Percentiles rank a stretch among this genome's conserved stretches.
Conservation (phyloP, 495 filamentous ascomycete species). For the Podospora pseudocomata region DNA sequence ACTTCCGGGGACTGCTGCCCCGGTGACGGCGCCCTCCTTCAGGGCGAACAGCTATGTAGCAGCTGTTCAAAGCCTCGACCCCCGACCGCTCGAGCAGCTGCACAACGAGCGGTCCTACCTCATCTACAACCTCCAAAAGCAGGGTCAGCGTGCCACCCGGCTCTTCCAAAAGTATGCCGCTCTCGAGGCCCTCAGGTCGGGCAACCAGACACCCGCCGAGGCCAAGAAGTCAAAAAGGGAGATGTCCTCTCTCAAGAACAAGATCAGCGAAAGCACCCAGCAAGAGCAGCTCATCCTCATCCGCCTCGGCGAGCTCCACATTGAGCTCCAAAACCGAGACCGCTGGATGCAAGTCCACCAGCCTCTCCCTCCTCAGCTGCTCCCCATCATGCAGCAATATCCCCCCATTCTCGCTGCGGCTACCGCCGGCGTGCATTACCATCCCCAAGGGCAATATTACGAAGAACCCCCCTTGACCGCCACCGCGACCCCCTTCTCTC, state of each 20-base stretch:
- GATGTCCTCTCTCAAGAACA: conserved; percentile 15
- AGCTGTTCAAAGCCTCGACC: conserved; percentile 21
- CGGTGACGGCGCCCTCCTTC: neutral
- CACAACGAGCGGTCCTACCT: conserved; percentile 42
- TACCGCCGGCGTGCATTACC: neutral
- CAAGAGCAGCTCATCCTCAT: conserved; percentile 40
- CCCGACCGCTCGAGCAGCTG: conserved; percentile 36
- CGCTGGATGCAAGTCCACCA: conserved; percentile 34
- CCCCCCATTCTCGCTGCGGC: neutral
- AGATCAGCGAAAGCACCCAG: conserved; percentile 35
- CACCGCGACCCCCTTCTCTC: neutral
- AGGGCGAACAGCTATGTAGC: conserved; percentile 8
- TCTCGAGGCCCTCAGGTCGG: conserved; percentile 25
- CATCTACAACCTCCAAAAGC: conserved; percentile 34
- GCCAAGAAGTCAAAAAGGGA: conserved; percentile 19
- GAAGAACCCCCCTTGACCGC: neutral
- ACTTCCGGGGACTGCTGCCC: neutral
- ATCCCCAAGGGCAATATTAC: neutral
- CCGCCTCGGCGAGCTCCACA: conserved; percentile 41
- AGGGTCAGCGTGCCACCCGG: conserved; percentile 31
- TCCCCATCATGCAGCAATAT: conserved; percentile 3
- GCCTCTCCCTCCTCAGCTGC: conserved; percentile 3
- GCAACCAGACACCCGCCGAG: conserved; percentile 2
- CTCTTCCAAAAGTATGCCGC: conserved; percentile 32
- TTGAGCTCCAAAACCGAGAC: conserved; percentile 41